Evolutionary conservation across 1,139 yeast species (phyloP), one percentile per base, ranked within the genome.

Genomic region (Nakaseomyces glabratus): DNA sequence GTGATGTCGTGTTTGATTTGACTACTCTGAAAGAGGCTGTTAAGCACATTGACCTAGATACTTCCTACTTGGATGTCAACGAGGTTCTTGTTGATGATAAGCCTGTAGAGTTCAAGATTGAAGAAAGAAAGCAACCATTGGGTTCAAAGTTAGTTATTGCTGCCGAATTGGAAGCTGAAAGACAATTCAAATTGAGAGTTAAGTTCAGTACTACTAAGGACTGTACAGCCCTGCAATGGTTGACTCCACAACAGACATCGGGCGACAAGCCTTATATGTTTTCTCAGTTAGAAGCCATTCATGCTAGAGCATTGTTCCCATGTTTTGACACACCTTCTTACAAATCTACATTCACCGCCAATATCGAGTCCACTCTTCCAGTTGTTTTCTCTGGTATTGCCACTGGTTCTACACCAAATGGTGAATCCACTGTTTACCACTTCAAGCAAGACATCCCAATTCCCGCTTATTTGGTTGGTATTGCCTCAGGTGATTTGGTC

Each of bases 211-310:
- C 95, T 32, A 85, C 95, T 2, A 64, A 65, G 3, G 57, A 73
- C 19, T 81, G 94, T 53, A 82, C 95, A 2, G 95, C 95, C 1
- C 63, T 85, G 44, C 95, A 86, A 59, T 86, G 93, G 76, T 64
- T 86, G 41, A 75, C 71, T 32, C 78, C 81, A 26, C 76, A 72
- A 36, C 84, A 79, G 48, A 82, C 95, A n/a, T 79, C 78, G 35
- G 93, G 90, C 20, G 93, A 90, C 25, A 67, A 69, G 14, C 93
- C 93, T 3, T 55, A 84, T 57, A 68, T 86, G 47, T 86, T 85
- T 57, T 82, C 95, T 19, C 95, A 86, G 60, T 75, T 93, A 55
- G 94, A 86, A 62, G 85, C 95, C 22, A 84, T 82, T 44, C 95
- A 86, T 52, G 93, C 95, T 14, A 70, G 96, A 54, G 75, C 93